Evolutionary conservation across 139 green algal genomes (phyloP), one percentile per base, ranked within the genome.

Genomic region (Axilococcus clingmanii): DNA sequence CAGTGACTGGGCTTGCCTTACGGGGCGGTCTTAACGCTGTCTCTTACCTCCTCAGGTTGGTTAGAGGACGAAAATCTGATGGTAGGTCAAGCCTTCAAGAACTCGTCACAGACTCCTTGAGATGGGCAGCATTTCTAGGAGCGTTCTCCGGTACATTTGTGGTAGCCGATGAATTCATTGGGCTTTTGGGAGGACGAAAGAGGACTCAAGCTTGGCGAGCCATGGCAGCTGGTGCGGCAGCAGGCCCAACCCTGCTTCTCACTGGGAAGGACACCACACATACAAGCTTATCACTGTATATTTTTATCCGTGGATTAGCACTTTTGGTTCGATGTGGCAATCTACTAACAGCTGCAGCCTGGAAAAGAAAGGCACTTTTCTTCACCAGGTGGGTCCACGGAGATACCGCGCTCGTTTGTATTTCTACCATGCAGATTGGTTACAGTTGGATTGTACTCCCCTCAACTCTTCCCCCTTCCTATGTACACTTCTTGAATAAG

Each of bases 291-390:
- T 81, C 85, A 1, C 73, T 86, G 0, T 97, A 97, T 66, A 59
- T 97, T 7, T 60, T 94, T 29, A 48, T 96, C 28, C 72, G 89
- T 0, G 84, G 85, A 41, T 38, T 88, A 4, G 87, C 84, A 27
- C 73, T 97, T 48, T 64, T 95, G 8, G 66, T 90, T 23, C 84
- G 88, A 59, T 81, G 68, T 34, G 87, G 79, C 36, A 91, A 94
- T 75, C 89, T 89, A 49, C 52, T 60, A 17, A 35, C 38, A 8
- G 55, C 59, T 22, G 14, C 48, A 19, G 4, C 35, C 27, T 65
- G 7, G 23, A 52, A 3, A 57, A 47, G 24, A 48, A 62, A 31
- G 40, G 59, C 52, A 0, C 27, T 38, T 16, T 54, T 71, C 86
- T 77, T 69, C 16, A 87, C 78, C 15, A 69, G 80, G 7, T 81